Base-by-base conservation (phyloP, 495 filamentous ascomycete species). In the Penicillium psychrofluorescens region DNA sequence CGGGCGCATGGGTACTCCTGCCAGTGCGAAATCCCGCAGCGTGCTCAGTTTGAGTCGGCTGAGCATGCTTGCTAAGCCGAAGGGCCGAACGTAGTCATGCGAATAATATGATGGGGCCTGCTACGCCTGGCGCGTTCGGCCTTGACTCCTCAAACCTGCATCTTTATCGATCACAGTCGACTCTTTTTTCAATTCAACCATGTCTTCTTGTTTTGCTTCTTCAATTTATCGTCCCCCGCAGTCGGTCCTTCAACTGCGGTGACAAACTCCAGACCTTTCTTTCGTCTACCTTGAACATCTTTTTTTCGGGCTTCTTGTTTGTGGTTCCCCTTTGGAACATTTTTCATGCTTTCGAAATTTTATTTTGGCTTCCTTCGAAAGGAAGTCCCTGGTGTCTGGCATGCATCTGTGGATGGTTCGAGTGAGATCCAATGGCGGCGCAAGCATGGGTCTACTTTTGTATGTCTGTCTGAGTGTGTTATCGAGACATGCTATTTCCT, bases 21-120 rank as follows among this genome's bases (percentile, higher is more conserved):
- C 39, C 7, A 45, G 43, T 35, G 62, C 50, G 28, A 69, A 62
- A 44, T 51, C 47, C 12, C 66, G 59, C 50, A 55, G 53, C 7
- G 53, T 64, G 16, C 58, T 76, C 31, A 77, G 67, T 39, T 54
- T 75, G 52, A 71, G 71, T 36, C 65, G 73, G 29, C 49, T 77
- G 58, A 71, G 76, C 36, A 64, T 74, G 68, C 62, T 77, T 8
- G 58, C 74, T 16, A 68, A 74, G 47, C 74, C 74, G 4, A 77
- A 75, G 60, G 53, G 53, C 13, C 67, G 64, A 30, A 43, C 44
- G 29, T 68, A 55, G 51, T 38, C 29, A 33, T 1, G 41, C 37
- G 27, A 16, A 13, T 43, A 32, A 30, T 10, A 4, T 29, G 10
- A 34, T 29, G 31, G 29, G 31, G 43, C 33, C 22, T 22, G 6